Evolutionary conservation across 2,329 filamentous ascomycete species (phyloP).

Genomic region (Hymenoscyphus scutula): DNA sequence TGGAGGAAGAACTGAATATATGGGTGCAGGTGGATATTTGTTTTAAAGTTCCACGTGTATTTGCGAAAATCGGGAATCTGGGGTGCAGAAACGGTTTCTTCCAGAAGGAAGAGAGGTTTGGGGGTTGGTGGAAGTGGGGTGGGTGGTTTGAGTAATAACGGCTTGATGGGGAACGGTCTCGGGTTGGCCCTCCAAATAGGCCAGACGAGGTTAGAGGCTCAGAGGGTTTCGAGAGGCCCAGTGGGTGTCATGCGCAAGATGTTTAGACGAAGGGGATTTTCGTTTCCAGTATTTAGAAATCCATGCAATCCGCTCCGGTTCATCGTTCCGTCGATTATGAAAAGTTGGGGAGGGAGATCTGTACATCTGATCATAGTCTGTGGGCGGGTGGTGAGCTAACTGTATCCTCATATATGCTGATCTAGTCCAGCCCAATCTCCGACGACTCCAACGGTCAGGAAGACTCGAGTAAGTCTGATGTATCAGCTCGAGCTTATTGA

Average conservation of each 20-base stretch:
- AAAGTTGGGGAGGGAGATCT: neutral
- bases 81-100: neutral
- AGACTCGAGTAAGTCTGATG: neutral
- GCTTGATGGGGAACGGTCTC: neutral
- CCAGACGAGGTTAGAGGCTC: constrained; percentile 2
- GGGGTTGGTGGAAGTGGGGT: constrained; percentile 2
- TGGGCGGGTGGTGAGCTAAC: neutral
- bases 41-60: neutral
- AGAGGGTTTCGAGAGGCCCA: constrained; percentile 1
- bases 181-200: neutral
- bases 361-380: no score
- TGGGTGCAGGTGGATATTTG: constrained; percentile 1
- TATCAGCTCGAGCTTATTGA: neutral
- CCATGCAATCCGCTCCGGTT: constrained; percentile 20
- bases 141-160: neutral
- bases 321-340: neutral
- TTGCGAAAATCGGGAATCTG: neutral
- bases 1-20: neutral
- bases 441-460: neutral
- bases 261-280: constrained; percentile 22
- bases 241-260: constrained; percentile 16
- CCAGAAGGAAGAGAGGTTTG: neutral
- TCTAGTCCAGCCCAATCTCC: neutral
- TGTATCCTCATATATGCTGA: neutral
- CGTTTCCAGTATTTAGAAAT: constrained; percentile 25